Conservation (phyloP, 78 protist species). For the Mastigamoeba balamuthi region DNA sequence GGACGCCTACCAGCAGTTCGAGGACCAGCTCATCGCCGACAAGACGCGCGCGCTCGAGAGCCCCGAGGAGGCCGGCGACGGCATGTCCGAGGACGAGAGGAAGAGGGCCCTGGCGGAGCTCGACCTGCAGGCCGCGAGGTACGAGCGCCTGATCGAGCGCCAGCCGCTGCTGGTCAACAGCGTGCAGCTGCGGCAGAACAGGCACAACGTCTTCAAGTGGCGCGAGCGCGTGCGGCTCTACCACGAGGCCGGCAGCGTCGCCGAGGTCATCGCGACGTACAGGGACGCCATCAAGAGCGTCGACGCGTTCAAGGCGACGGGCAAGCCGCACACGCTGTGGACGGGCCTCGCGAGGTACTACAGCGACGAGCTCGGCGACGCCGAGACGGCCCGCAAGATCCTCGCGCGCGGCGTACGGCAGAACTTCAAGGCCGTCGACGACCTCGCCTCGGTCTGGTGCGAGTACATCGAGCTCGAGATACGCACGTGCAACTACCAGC, state of each 20-base stretch:
- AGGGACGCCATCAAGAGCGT: constrained; percentile 50
- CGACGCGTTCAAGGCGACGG: constrained; percentile 43
- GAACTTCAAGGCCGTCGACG: constrained; percentile 51
- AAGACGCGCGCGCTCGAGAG: constrained; percentile 43
- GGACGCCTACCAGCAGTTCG: constrained; percentile 90
- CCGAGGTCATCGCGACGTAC: not conserved
- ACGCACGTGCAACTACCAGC: constrained; percentile 15
- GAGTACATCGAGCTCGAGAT: constrained; percentile 91
- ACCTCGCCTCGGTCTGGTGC: constrained; percentile 81
- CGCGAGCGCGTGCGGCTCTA: constrained; percentile 71
- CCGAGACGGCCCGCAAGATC: constrained; percentile 45
- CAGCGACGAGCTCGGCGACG: constrained; percentile 37
- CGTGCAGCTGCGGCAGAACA: constrained; percentile 86
- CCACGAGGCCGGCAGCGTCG: not conserved
- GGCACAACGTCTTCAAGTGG: constrained; percentile 96
- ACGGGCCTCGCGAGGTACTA: constrained; percentile 54
- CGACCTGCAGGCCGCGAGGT: constrained; percentile 64
- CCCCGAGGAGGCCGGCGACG: not conserved
- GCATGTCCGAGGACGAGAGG: not conserved
- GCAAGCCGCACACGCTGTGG: constrained; percentile 68
- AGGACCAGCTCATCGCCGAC: constrained; percentile 60
- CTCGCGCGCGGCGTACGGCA: constrained; percentile 45
- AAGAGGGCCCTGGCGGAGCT: constrained; percentile 22
- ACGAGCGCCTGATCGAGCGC: constrained; percentile 64
- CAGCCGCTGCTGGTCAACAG: constrained; percentile 67